These are phyloP conservation scores for Zychaea mexicana DNA, from an alignment of 371 early-diverging fungal genomes.

Conservation along the genomic window DNA sequence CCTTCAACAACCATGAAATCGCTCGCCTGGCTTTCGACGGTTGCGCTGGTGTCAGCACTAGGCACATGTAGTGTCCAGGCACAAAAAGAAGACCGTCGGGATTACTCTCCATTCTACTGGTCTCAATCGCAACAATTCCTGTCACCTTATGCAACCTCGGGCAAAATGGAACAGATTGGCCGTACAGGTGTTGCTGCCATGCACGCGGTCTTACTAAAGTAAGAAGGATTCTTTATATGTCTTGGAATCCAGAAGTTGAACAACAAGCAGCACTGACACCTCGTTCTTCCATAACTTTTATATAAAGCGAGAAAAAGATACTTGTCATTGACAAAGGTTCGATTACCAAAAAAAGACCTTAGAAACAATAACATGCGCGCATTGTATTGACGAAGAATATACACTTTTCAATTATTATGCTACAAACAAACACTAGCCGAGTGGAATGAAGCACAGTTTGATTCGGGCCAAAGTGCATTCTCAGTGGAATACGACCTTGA, in stretches of 20 bases:
- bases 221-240: conserved; percentile 2
- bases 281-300: neutral
- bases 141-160: conserved; percentile 37
- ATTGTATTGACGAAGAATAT: neutral
- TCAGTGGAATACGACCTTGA: conserved; percentile 55
- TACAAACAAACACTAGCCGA: conserved; percentile 33
- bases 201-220: conserved; percentile 51
- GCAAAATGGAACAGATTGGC: conserved; percentile 49
- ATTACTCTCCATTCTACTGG: conserved; percentile 35
- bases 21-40: conserved; percentile 11
- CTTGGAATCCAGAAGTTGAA: neutral
- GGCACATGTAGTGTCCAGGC: conserved; percentile 18
- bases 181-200: conserved; percentile 49
- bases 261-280: neutral
- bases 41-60: conserved; percentile 3
- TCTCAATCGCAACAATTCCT: conserved; percentile 35
- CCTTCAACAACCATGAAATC: conserved; percentile 13
- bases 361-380: neutral
- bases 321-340: conserved; percentile 53
- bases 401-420: neutral
- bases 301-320: conserved; percentile 38
- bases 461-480: conserved; percentile 52
- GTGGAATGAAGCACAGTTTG: conserved; percentile 50
- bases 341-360: neutral
- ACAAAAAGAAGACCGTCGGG: neutral